Conservation (phyloP, 2,329 filamentous ascomycete species). For the Penicillium sp. region DNA sequence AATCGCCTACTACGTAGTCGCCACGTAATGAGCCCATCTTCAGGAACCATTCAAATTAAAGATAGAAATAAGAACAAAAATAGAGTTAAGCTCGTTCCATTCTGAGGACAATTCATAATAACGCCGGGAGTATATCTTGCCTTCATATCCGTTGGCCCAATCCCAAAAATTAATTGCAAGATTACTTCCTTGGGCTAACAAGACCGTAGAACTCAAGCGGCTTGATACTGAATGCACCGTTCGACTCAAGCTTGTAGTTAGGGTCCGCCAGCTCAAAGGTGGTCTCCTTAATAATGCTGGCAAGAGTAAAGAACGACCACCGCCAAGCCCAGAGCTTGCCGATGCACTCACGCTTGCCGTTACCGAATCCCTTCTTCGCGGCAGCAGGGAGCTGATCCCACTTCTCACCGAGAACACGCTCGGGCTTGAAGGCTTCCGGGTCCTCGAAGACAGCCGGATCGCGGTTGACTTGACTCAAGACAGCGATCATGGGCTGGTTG, state of each 20-base stretch:
- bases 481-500: conserved; percentile 42
- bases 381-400: conserved; percentile 56
- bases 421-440: conserved; percentile 57
- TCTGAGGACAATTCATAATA: background rate
- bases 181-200: conserved; percentile 14
- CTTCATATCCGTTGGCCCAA: conserved; percentile 1
- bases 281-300: conserved; percentile 60
- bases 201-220: conserved; percentile 38
- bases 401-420: conserved; percentile 61
- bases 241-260: conserved; percentile 32
- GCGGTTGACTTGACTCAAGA: conserved; percentile 49
- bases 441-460: conserved; percentile 57
- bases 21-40: background rate
- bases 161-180: background rate
- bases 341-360: conserved; percentile 60
- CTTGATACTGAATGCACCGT: conserved; percentile 47
- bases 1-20: background rate
- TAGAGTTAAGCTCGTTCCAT: background rate
- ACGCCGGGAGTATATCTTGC: background rate
- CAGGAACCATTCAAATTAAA: background rate
- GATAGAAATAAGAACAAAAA: background rate
- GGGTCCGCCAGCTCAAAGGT: conserved; percentile 55
- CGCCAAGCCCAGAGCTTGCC: conserved; percentile 65
- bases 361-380: conserved; percentile 62
- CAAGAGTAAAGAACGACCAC: conserved; percentile 54